Evolutionary conservation across 805 yeast genomes (phyloP), one percentile per base, ranked within the genome.

Genomic region (Ogataea henricii): DNA sequence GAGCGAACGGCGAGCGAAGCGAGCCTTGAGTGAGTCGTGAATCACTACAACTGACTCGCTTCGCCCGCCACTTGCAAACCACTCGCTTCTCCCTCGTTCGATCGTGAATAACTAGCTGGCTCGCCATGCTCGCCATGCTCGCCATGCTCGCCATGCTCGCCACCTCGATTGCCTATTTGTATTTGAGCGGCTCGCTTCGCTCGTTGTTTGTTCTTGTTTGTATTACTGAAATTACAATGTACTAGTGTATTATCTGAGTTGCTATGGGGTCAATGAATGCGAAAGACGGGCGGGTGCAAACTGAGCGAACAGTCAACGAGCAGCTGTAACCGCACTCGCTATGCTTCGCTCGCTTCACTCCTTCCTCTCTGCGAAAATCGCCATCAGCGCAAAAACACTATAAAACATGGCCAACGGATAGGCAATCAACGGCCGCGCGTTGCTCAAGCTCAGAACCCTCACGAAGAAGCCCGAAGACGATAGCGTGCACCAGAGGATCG

Each of bases 311-410:
- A 10, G 10, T 10, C 27, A 10, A 25, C 27, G 27, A 25, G 16
- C 34, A 12, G n/a, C n/a, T n/a, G n/a, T n/a, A n/a, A n/a, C n/a
- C n/a, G n/a, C n/a, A n/a, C n/a, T n/a, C n/a, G n/a, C n/a, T n/a
- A n/a, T n/a, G 33, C 33, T 12, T 29, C 33, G 33, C 33, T 29
- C 33, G 33, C 10, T 29, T 29, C 9, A 55, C 33, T 53, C 52
- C 29, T 61, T 60, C 44, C 64, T 66, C 49, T 67, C 71, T 9
- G 60, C 71, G 53, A 94, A 94, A 27, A 94, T 85, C 1, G 97
- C 95, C 96, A 94, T 90, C 56, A 94, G 76, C 26, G 97, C 96
- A 75, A 94, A 94, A 2, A 92, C 91, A 48, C 91, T 82, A 74
- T 94, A 94, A 65, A 92, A 92, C 71, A 94, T 81, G 12, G 87